phyloP scores from a whole-genome alignment of 2,329 filamentous ascomycete species.

The Neophaeococcomyces mojaviensis region DNA sequence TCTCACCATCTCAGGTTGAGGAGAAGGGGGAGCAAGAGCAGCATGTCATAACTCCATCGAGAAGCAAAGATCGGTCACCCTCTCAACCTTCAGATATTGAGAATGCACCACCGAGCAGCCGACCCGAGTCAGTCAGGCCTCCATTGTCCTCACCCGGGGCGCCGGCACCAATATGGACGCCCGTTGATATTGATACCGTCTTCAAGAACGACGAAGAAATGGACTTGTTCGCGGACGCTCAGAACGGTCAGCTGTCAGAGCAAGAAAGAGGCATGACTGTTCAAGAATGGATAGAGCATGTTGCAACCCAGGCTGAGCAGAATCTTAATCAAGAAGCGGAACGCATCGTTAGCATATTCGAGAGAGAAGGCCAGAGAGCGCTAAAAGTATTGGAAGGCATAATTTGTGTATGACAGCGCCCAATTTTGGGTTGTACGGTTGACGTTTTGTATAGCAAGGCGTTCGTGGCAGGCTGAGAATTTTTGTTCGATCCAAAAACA shows the following conservation, averaged over 20 bases:
- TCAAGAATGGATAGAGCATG: conserved; percentile 82
- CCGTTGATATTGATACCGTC: conserved; percentile 67
- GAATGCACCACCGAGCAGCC: conserved; percentile 66
- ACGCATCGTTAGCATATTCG: conserved; percentile 71
- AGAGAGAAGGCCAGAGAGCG: conserved; percentile 71
- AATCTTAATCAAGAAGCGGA: conserved; percentile 76
- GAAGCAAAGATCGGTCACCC: conserved; percentile 43
- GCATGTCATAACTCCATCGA: neutral
- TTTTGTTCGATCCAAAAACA: no score
- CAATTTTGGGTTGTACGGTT: neutral
- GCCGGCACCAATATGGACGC: conserved; percentile 56
- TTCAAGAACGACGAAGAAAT: conserved; percentile 46
- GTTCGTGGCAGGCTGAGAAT: no score
- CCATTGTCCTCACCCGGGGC: conserved; percentile 48
- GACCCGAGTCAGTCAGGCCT: conserved; percentile 42
- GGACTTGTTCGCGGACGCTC: conserved; percentile 28
- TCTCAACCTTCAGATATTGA: conserved; percentile 73
- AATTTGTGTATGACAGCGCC: conserved; percentile 37
- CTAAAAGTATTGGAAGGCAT: conserved; percentile 71
- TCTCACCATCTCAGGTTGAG: conserved; percentile 10
- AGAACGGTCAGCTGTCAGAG: conserved; percentile 55
- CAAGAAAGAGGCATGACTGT: conserved; percentile 86
- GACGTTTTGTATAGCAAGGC: neutral
- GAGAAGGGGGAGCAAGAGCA: conserved; percentile 1
- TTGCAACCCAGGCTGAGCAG: conserved; percentile 72